Evolutionary conservation across 1,284 basidiomycete species (phyloP), one percentile per base, ranked within the genome.

Genomic region (Ceratobasidium papillatum): DNA sequence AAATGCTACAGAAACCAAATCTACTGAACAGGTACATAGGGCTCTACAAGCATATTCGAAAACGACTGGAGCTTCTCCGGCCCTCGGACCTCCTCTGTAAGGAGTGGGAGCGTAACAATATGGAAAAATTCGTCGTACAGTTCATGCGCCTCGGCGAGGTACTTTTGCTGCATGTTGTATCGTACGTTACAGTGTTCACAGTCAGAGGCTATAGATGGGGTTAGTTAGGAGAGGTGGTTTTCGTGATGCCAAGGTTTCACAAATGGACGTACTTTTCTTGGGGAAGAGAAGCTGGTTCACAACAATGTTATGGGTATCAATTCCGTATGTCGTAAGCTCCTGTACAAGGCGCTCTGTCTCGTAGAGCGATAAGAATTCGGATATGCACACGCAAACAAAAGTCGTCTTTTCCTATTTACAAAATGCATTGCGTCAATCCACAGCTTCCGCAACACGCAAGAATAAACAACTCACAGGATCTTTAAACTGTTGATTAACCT

Each of bases 401-500:
- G 95, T 98, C 4, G 97, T 99, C 85, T 97, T 96, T 83, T 98
- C 96, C 92, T 95, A 80, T 51, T 14, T n/a, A 14, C 38, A 2
- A 22, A 65, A 51, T 43, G 76, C 19, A 30, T 19, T 17, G 14
- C 8, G 8, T 63, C 25, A 22, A 25, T 59, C n/a, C 1, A 19
- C 22, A 3, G 14, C 25, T 22, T n/a, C 12, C 3, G 77, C 36
- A 30, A 30, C n/a, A n/a, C 7, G 64, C 1, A 2, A 61, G 9
- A 41, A 14, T 8, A 2, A 41, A 5, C 25, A 3, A 87, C 93
- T 76, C 79, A 95, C 95, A 2, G 97, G 95, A 83, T 99, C 96
- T 83, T 99, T 99, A 88, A 99, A 99, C 81, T 99, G 98, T 0
- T 94, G 94, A 87, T 99, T 99, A 75, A 99, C 97, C 82, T 99